These are phyloP conservation scores for Alternaria novae-zelandiae DNA, from an alignment of 2,329 filamentous ascomycete species.

Conservation along the genomic window DNA sequence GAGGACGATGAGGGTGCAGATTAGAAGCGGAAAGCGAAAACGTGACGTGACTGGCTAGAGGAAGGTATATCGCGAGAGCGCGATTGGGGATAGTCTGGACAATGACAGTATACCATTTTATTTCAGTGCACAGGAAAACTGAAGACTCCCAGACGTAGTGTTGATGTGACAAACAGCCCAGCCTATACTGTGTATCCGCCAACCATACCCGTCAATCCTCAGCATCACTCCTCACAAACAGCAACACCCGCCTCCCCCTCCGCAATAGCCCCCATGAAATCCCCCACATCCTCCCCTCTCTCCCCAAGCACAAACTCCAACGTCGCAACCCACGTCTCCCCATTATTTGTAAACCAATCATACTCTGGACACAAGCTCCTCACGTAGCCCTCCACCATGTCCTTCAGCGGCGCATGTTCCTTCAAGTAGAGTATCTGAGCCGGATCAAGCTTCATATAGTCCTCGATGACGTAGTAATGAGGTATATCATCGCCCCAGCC, in stretches of 20 bases:
- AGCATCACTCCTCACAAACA: conserved; percentile 12
- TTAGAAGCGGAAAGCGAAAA: too few species aligned
- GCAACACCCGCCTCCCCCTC: conserved; percentile 74
- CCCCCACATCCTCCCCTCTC: conserved; percentile 59
- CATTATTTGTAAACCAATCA: conserved; percentile 69
- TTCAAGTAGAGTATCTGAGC: conserved; percentile 65
- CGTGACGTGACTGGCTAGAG: too few species aligned
- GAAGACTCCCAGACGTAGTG: too few species aligned
- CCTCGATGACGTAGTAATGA: conserved; percentile 69
- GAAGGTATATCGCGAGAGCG: too few species aligned
- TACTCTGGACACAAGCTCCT: conserved; percentile 50
- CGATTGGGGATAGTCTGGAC: too few species aligned
- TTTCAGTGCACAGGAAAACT: too few species aligned
- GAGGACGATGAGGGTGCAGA: too few species aligned
- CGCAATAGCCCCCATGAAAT: conserved; percentile 70
- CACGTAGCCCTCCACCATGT: conserved; percentile 63
- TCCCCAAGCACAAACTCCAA: conserved; percentile 63
- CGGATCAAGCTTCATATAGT: conserved; percentile 69
- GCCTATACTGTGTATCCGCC: too few species aligned
- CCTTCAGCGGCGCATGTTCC: conserved; percentile 62
- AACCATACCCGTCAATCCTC: too few species aligned
- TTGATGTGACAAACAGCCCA: too few species aligned
- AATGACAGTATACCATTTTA: too few species aligned
- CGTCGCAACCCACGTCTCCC: conserved; percentile 67
- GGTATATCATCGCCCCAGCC: conserved; percentile 70